A percentile compares a stretch with the other conserved stretches of the same genome.
phyloP scores from a whole-genome alignment of 495 filamentous ascomycete genomes.

The Penicillium samsonianum region DNA sequence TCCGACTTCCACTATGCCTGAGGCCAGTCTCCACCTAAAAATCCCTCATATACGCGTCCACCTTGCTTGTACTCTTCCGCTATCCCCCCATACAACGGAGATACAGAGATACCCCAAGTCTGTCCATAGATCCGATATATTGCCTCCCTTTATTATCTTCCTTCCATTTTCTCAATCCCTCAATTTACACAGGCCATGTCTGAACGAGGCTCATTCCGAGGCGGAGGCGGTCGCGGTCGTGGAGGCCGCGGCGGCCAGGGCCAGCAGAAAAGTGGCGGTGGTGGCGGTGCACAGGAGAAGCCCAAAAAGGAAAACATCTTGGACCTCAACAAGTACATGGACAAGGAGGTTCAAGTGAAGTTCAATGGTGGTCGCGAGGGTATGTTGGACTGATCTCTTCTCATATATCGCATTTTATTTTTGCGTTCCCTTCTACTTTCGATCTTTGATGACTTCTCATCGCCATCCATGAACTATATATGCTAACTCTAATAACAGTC shows the following conservation, averaged over 20 bases:
- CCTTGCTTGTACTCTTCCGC: conserved; percentile 10
- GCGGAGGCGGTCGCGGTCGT: conserved; percentile 55
- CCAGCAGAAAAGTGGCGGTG: conserved; percentile 50
- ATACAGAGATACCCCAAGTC: conserved; percentile 1
- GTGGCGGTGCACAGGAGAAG: conserved; percentile 59
- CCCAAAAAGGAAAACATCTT: conserved; percentile 99
- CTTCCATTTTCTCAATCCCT: conserved; percentile 7
- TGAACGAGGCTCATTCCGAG: conserved; percentile 67
- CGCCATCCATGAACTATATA: conserved; percentile 9
- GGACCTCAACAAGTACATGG: conserved; percentile 92
- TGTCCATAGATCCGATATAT: background rate
- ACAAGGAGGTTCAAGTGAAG: conserved; percentile 91
- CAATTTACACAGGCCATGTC: conserved; percentile 53
- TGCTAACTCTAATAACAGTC: conserved; percentile 52
- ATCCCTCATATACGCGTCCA: conserved; percentile 30
- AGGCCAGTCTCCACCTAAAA: conserved; percentile 16
- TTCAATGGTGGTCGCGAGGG: conserved; percentile 95
- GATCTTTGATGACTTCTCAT: background rate
- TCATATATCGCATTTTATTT: conserved; percentile 5
- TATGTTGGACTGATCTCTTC: conserved; percentile 39
- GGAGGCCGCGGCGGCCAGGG: conserved; percentile 44
- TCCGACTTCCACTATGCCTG: background rate
- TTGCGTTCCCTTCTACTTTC: background rate
- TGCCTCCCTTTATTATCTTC: conserved; percentile 11
- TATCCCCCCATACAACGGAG: conserved; percentile 7